Evolutionary conservation across 2,329 filamentous ascomycete genomes (phyloP).

Genomic region (Mollisia scopiformis): DNA sequence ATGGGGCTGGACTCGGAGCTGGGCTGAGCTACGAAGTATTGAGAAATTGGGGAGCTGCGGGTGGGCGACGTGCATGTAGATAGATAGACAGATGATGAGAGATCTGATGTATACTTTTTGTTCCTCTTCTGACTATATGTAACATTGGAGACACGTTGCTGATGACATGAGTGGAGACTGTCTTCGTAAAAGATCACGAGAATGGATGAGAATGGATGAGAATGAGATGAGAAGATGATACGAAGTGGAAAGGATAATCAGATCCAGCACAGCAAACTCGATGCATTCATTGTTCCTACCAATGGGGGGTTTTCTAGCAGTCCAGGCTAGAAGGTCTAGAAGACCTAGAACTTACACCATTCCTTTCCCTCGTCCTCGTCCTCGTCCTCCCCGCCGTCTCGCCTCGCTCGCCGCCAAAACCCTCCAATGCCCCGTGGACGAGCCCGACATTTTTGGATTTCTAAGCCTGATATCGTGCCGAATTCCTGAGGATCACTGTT

Average conservation of each 20-base stretch:
- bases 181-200: background rate
- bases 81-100: too few relatives aligned
- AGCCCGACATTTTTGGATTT: background rate
- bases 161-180: background rate
- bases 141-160: background rate
- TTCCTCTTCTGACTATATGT: too few relatives aligned
- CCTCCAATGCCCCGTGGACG: background rate
- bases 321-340: background rate
- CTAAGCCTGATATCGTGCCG: too few relatives aligned
- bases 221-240: background rate
- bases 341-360: too few relatives aligned
- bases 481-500: too few relatives aligned
- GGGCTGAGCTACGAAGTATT: conserved; percentile 2
- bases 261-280: background rate
- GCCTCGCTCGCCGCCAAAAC: background rate
- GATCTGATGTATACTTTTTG: background rate
- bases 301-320: background rate
- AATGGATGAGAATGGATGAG: background rate
- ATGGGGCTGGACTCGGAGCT: background rate
- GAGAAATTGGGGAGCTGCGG: background rate
- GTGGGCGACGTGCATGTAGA: too few relatives aligned
- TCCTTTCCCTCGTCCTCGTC: background rate
- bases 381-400: background rate
- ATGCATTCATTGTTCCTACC: background rate
- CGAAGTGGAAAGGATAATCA: background rate